Base-by-base conservation (phyloP, 176 grass and related monocot genomes). In the Carex myosuroides region DNA sequence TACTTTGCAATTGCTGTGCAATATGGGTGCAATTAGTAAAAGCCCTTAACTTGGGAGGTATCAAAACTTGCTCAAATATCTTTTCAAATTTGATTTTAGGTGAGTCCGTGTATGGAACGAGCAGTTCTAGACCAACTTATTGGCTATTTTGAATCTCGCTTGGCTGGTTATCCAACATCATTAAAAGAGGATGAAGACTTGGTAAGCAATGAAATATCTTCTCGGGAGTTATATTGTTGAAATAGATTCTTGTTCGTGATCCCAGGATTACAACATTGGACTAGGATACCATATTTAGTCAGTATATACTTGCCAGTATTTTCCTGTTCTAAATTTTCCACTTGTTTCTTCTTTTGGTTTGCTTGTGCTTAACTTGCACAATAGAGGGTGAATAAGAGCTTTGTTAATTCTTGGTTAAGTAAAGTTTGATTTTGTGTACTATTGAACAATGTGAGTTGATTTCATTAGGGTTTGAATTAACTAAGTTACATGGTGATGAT, bases 71-170 rank as follows among this genome's bases (percentile, higher is more conserved):
- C 68, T 78, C 17, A 24, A 26, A 56, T 62, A 21, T 78, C 6
- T n/a, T 86, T 53, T 41, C 58, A 61, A 26, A 35, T 74, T 2
- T 87, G 81, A 7, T 44, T 86, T 8, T 87, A 99, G 96, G 85
- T 93, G 64, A 99, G 89, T 81, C 85, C 96, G 63, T 99, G 96
- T 81, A 89, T 92, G 86, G 96, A 99, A 65, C 86, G 91, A 87
- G 96, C 96, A 42, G 96, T 99, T 74, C 83, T 99, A 64, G 96
- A 99, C 86, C 96, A 99, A 90, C 92, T 99, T 83, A 87, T 90
- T 87, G 79, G 48, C 61, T 95, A 95, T 86, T 89, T 99, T 67
- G 84, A 93, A 86, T 91, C 88, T 85, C 90, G 93, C 29, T 95
- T 99, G 93, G 83, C 86, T 84, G 85, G 79, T 86, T 99, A 99